Base-by-base conservation (phyloP, 2,329 filamentous ascomycete genomes). In the Blastomyces percursus region DNA sequence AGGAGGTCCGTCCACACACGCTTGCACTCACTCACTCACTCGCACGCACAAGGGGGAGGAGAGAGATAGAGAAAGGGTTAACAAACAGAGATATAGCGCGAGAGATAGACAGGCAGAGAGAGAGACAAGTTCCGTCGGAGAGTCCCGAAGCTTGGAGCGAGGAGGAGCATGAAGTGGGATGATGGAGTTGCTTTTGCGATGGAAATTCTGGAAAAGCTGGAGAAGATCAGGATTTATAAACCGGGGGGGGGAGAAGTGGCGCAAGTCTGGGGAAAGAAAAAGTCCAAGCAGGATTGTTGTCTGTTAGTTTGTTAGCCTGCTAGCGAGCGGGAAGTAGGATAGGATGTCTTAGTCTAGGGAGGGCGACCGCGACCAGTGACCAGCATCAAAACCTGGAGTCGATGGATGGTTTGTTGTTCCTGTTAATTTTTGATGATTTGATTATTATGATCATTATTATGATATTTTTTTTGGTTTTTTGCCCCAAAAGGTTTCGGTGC, bases 211-310 rank as follows among this genome's bases (percentile, higher is more conserved):
- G 27, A 50, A 35, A 38, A 48, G 27, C 27, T 48, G 55, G 55
- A 42, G 55, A 57, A 57, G 55, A 30, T 42, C n/a, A 44, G 55
- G 55, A 57, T 24, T 42, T 57, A 57, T 57, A 57, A 38, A 35
- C n/a, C 5, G n/a, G n/a, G 9, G n/a, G n/a, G 11, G 12, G 21
- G 14, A 9, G 38, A 8, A 57, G 32, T 35, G 32, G 32, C 32
- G 7, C 32, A 57, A 57, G 38, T 57, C 55, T 57, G 55, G 55
- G 55, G 55, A 44, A 57, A 27, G 14, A 2, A 19, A 57, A 21
- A 35, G 9, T 7, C 32, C 40, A 42, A 42, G 38, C 54, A 42
- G 38, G 54, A 57, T 27, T 38, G 35, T 35, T 35, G 32, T 35
- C 30, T 32, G 30, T 32, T 32, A 32, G 30, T 30, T 2, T 4